Percentiles rank a stretch among this genome's conserved stretches.
These are phyloP conservation scores for Trametes cingulata DNA, from an alignment of 768 basidiomycete species.

Conservation along the genomic window DNA sequence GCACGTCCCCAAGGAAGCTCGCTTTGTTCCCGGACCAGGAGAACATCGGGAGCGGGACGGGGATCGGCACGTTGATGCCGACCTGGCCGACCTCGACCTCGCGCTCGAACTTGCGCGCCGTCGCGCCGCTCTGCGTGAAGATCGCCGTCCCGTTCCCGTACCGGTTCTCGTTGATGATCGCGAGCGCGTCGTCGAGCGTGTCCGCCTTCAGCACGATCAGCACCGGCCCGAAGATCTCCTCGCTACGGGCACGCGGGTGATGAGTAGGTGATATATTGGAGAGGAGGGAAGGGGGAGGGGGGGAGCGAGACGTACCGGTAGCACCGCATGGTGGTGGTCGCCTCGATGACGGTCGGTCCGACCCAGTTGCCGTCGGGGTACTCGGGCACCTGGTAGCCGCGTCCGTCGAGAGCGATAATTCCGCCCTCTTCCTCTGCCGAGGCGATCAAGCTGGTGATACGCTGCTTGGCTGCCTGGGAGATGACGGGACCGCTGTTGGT, in stretches of 20 bases:
- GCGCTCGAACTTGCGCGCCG: conserved; percentile 89
- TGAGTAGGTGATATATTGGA: neutral
- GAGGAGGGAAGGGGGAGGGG: neutral
- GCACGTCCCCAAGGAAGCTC: conserved; percentile 81
- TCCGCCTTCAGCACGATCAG: conserved; percentile 76
- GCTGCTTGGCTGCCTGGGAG: conserved; percentile 77
- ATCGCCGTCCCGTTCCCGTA: conserved; percentile 96
- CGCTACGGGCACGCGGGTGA: conserved; percentile 46
- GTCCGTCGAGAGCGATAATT: conserved; percentile 83
- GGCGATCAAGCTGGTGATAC: conserved; percentile 73
- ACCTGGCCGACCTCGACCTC: conserved; percentile 90
- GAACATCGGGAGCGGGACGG: conserved; percentile 94
- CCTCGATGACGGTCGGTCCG: conserved; percentile 89
- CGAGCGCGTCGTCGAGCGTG: conserved; percentile 86
- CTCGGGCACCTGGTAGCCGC: conserved; percentile 61
- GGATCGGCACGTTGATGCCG: conserved; percentile 91
- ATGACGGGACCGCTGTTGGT: conserved; percentile 68
- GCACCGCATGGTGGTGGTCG: conserved; percentile 77
- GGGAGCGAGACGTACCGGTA: conserved; percentile 66
- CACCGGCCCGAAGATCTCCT: conserved; percentile 96
- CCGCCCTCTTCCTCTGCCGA: conserved; percentile 83
- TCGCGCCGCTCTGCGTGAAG: conserved; percentile 95
- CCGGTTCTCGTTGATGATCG: conserved; percentile 83
- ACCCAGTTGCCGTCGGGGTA: conserved; percentile 94
- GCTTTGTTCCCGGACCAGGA: conserved; percentile 95